Conservation (phyloP, 129 eudicot genomes). For the Escallonia rubra region DNA sequence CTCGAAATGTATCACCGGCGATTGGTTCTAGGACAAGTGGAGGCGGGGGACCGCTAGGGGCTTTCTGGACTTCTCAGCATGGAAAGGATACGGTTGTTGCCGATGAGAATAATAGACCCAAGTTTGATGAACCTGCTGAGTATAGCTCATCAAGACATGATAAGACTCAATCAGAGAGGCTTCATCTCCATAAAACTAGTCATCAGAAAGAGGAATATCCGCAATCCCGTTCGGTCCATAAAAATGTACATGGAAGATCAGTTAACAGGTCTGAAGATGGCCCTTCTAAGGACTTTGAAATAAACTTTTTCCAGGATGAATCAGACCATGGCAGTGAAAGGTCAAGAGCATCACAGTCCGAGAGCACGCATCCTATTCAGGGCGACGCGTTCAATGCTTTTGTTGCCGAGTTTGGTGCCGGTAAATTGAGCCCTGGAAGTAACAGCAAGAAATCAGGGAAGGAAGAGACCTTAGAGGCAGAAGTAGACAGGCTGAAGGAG, state of each 20-base stretch:
- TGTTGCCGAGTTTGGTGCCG: conserved; percentile 58
- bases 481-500: conserved; percentile 72
- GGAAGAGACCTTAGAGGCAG: conserved; percentile 56
- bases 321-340: conserved; percentile 19
- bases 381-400: conserved; percentile 62
- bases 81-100: conserved; percentile 51
- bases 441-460: conserved; percentile 31
- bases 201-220: conserved; percentile 16
- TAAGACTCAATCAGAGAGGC: conserved; percentile 32
- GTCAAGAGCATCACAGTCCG: conserved; percentile 25
- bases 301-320: conserved; percentile 52
- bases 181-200: conserved; percentile 20
- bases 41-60: conserved; percentile 61
- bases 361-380: conserved; percentile 22
- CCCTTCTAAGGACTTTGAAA: conserved; percentile 48
- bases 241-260: conserved; percentile 28
- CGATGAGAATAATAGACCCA: conserved; percentile 47
- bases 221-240: conserved; percentile 17
- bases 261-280: conserved; percentile 12
- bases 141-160: conserved; percentile 21
- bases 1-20: conserved; percentile 11
- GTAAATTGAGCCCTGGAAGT: conserved; percentile 47
- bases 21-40: conserved; percentile 36
- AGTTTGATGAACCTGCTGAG: conserved; percentile 32
- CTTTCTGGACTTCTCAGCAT: conserved; percentile 90